Conservation (phyloP, 176 grass and related monocot genomes). For the Typha latifolia region DNA sequence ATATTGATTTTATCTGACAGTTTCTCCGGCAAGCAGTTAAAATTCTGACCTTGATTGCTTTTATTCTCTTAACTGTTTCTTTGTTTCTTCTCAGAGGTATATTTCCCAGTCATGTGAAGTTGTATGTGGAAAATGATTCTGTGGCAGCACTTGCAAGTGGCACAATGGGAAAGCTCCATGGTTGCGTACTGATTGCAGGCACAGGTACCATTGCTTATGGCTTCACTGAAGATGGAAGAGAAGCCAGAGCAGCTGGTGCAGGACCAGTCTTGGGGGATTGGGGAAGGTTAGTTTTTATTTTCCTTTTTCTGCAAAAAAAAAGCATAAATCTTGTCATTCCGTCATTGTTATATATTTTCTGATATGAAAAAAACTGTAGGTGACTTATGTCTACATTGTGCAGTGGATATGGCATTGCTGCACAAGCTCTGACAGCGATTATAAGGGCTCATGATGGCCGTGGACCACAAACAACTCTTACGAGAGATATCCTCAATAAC, state of each 20-base stretch:
- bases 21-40: too few relatives aligned
- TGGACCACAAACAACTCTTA: constrained; percentile 80
- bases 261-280: constrained; percentile 93
- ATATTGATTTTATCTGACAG: too few relatives aligned
- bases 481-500: constrained; percentile 49
- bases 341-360: constrained; percentile 10
- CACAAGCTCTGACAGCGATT: constrained; percentile 86
- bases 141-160: constrained; percentile 91
- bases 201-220: constrained; percentile 96
- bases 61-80: neutral
- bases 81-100: constrained; percentile 38
- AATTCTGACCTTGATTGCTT: neutral
- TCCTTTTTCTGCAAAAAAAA: neutral
- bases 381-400: constrained; percentile 49
- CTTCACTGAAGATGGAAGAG: constrained; percentile 80
- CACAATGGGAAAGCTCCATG: constrained; percentile 91
- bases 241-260: constrained; percentile 88
- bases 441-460: constrained; percentile 82
- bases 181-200: constrained; percentile 90
- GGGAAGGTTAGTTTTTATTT: constrained; percentile 52
- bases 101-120: constrained; percentile 58
- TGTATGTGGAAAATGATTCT: constrained; percentile 95
- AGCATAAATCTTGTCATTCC: too few relatives aligned
- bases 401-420: constrained; percentile 99
- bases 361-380: constrained; percentile 28